A percentile compares a stretch with the other conserved stretches of the same genome.
Evolutionary conservation across 148 eudicot genomes (phyloP).

Genomic region (Gaultheria prostrata): DNA sequence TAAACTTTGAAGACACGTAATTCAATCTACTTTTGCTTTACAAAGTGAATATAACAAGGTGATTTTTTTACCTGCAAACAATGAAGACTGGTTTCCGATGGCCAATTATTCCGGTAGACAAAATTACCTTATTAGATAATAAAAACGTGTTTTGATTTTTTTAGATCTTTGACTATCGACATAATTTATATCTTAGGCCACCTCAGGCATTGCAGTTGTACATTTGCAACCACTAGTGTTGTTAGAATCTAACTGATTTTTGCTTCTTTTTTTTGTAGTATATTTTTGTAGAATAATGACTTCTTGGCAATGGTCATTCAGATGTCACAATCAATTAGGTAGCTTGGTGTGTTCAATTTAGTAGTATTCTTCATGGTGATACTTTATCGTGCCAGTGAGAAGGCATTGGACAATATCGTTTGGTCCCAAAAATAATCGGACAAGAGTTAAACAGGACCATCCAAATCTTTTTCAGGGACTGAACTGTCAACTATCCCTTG

Average conservation of each 20-base stretch:
- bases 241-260: neutral
- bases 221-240: neutral
- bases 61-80: neutral
- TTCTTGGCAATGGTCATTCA: no score
- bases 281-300: no score
- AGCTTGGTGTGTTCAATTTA: no score
- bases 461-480: no score
- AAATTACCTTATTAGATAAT: neutral
- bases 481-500: no score
- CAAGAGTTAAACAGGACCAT: no score
- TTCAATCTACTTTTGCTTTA: neutral
- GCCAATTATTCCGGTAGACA: neutral
- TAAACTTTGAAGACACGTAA: neutral
- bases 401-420: no score
- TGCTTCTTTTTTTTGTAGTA: no score
- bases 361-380: no score
- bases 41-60: neutral
- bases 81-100: neutral
- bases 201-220: neutral
- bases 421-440: no score
- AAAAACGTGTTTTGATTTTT: neutral
- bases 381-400: no score
- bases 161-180: neutral
- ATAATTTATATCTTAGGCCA: neutral
- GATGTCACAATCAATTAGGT: no score